A percentile compares a stretch with the other conserved stretches of the same genome.
Conservation (phyloP, 2,329 filamentous ascomycete genomes). For the Hirsutella rhossiliensis region DNA sequence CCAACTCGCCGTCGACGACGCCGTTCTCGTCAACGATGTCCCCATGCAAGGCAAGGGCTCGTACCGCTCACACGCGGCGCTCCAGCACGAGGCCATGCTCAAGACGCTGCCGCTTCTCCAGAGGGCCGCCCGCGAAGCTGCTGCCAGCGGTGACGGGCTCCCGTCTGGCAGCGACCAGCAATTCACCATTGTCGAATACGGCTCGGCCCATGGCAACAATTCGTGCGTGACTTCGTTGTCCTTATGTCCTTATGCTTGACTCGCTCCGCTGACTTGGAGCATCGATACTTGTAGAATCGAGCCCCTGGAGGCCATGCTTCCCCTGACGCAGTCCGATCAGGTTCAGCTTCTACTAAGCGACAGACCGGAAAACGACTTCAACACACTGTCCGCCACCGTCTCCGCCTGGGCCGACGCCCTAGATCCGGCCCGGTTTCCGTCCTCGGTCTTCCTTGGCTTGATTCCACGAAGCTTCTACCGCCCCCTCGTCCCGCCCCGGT, state of each 20-base stretch:
- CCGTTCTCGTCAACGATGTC: not conserved
- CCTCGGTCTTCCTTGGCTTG: constrained; percentile 1
- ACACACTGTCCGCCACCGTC: not conserved
- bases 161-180: no score
- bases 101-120: not conserved
- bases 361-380: constrained; percentile 1
- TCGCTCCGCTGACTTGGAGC: no score
- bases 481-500: not conserved
- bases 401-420: not conserved
- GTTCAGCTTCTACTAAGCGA: not conserved
- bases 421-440: no score
- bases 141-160: no score
- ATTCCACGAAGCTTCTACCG: constrained; percentile 3
- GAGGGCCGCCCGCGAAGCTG: not conserved
- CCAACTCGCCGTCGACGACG: not conserved
- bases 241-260: no score
- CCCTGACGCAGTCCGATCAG: not conserved
- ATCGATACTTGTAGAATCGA: not conserved
- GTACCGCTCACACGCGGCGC: not conserved
- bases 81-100: not conserved
- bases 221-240: not conserved
- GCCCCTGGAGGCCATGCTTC: not conserved
- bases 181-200: not conserved
- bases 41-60: not conserved
- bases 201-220: constrained; percentile 1